These are phyloP conservation scores for Magnusiomyces starmeri DNA, from an alignment of 1,139 yeast genomes.

Conservation along the genomic window DNA sequence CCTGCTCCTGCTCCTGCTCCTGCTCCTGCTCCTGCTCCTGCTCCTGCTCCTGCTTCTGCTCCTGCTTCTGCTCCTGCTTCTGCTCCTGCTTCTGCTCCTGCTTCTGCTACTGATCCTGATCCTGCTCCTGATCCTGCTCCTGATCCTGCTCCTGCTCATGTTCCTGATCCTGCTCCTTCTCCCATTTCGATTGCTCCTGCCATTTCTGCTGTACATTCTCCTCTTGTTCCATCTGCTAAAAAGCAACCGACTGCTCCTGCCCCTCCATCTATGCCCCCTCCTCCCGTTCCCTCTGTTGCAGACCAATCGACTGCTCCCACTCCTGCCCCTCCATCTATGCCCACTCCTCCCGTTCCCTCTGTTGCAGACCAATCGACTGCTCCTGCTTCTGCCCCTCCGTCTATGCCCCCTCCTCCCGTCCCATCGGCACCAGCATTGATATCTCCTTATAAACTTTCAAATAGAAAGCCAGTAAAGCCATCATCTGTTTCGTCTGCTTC, in stretches of 20 bases:
- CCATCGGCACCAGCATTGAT: neutral
- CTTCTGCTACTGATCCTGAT: neutral
- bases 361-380: neutral
- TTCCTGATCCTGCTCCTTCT: neutral
- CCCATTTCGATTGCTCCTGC: neutral
- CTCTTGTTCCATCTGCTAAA: neutral
- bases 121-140: neutral
- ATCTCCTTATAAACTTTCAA: neutral
- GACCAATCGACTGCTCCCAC: neutral
- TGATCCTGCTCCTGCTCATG: neutral
- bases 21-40: neutral
- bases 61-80: neutral
- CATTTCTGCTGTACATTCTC: neutral
- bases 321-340: neutral
- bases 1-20: neutral
- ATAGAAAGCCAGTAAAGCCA: neutral
- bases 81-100: neutral
- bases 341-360: neutral
- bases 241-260: neutral
- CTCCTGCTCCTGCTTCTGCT: neutral
- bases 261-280: neutral
- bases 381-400: neutral
- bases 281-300: neutral
- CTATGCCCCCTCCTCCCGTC: neutral
- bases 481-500: too few relatives aligned